A percentile compares a stretch with the other conserved stretches of the same genome.
Conservation (phyloP, 108 stramenopile genomes). For the Cyclotella atomus region DNA sequence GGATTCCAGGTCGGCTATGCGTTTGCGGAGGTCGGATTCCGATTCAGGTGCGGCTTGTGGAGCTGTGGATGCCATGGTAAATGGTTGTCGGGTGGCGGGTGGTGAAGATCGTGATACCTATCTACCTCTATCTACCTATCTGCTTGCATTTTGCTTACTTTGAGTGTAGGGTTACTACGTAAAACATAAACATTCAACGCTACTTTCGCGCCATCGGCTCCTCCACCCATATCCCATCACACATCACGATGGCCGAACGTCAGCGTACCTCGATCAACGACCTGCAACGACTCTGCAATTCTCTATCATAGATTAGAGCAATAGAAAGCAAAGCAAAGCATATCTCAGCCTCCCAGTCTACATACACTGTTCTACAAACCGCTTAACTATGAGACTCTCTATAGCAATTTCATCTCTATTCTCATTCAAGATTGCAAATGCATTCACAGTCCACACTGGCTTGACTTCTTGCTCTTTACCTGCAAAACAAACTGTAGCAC, state of each 20-base stretch:
- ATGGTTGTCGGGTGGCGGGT: background rate
- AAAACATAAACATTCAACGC: too few relatives aligned
- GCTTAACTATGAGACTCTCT: background rate
- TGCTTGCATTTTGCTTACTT: too few relatives aligned
- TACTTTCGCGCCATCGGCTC: too few relatives aligned
- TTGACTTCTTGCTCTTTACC: background rate
- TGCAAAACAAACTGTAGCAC: background rate
- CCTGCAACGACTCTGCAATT: too few relatives aligned
- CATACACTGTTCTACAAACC: background rate
- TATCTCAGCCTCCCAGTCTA: too few relatives aligned
- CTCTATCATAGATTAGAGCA: too few relatives aligned
- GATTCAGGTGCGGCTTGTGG: conserved; percentile 1
- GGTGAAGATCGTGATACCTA: background rate
- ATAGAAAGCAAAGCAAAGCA: too few relatives aligned
- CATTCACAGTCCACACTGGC: background rate
- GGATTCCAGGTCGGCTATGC: conserved; percentile 11
- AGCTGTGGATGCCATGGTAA: conserved; percentile 7
- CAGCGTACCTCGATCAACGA: too few relatives aligned
- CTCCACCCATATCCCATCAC: too few relatives aligned
- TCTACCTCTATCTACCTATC: too few relatives aligned
- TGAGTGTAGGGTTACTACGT: too few relatives aligned
- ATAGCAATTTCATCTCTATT: background rate
- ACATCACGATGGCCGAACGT: too few relatives aligned
- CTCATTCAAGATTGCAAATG: background rate
- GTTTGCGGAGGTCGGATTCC: conserved; percentile 9